Evolutionary conservation across 75 land plant genomes (phyloP), one percentile per base, ranked within the genome.

Genomic region (Picea glauca): DNA sequence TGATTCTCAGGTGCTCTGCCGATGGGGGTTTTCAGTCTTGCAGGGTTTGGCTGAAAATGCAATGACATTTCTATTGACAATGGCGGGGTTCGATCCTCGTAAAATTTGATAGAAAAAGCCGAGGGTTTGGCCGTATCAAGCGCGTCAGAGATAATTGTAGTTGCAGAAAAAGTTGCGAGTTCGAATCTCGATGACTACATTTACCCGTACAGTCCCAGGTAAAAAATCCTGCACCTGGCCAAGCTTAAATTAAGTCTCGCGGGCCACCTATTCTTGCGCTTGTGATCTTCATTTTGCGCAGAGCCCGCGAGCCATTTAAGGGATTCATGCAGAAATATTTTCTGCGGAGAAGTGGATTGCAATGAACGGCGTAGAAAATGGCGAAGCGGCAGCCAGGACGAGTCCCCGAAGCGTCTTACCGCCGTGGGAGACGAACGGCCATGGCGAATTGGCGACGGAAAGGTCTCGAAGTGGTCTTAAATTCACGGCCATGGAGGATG

Each of bases 131-230:
- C 8, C 40, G 8, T 31, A 35, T 43, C 73, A 68, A 46, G 4
- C 33, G 5, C 38, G 54, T 68, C 73, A 68, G 54, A 68, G 20
- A 15, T 43, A 40, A 18, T 46, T 18, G 18, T 0, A 43, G 5
- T 68, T 68, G 50, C 73, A 68, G 54, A 40, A n/a, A 43, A 68
- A 68, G 73, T 40, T 17, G 73, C 21, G 54, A 68, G 73, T 68
- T 68, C 54, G 73, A 68, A 68, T 40, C 73, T 68, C 73, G 73
- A 68, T 40, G 54, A 68, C 73, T 43, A 12, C 46, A 68, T 68
- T 7, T n/a, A 7, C 20, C 54, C 54, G 73, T 68, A 40, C 73
- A 8, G 35, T 17, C 73, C 54, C 46, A 35, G n/a, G 50, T 5
- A 38, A 20, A 38, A 17, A 33, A 7, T 23, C 13, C 2, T 20